These are phyloP conservation scores for Pleurotus tuber-regium DNA, from an alignment of 768 basidiomycete species.

Conservation along the genomic window DNA sequence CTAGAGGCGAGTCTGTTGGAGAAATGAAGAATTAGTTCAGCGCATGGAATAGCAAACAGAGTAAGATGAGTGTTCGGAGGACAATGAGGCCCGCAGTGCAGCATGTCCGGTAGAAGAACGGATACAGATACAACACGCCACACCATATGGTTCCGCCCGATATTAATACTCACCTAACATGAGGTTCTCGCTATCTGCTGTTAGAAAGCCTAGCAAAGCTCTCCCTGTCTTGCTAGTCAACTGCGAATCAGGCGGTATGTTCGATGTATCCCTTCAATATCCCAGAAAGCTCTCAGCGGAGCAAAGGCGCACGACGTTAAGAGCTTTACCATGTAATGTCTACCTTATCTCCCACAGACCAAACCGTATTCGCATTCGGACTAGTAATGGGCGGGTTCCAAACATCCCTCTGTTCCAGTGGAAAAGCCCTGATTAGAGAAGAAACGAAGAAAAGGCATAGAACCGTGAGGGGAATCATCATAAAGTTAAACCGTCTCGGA, in stretches of 20 bases:
- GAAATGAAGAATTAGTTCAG: conserved; percentile 10
- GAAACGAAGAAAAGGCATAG: conserved; percentile 29
- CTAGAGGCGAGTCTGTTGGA: conserved; percentile 54
- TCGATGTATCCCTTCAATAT: conserved; percentile 45
- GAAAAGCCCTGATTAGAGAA: conserved; percentile 31
- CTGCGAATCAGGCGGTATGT: conserved; percentile 40
- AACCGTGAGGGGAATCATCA: conserved; percentile 28
- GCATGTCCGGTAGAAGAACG: background rate
- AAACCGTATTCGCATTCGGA: conserved; percentile 45
- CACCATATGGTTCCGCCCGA: background rate
- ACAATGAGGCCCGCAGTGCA: background rate
- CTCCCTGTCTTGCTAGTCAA: conserved; percentile 48
- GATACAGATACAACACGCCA: background rate
- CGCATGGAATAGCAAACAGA: too few species aligned
- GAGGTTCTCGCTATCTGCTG: conserved; percentile 49
- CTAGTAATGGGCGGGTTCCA: conserved; percentile 48
- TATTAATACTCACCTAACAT: conserved; percentile 40
- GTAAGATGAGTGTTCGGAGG: too few species aligned
- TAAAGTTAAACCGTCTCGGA: conserved; percentile 14
- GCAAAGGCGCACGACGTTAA: background rate
- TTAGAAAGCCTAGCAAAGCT: conserved; percentile 50
- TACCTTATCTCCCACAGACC: conserved; percentile 45
- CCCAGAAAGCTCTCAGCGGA: background rate
- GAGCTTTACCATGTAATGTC: conserved; percentile 53
- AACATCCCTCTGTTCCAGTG: conserved; percentile 40